Evolutionary conservation across 2,329 filamentous ascomycete genomes (phyloP), one percentile per base, ranked within the genome.

Genomic region (Blastomyces percursus): DNA sequence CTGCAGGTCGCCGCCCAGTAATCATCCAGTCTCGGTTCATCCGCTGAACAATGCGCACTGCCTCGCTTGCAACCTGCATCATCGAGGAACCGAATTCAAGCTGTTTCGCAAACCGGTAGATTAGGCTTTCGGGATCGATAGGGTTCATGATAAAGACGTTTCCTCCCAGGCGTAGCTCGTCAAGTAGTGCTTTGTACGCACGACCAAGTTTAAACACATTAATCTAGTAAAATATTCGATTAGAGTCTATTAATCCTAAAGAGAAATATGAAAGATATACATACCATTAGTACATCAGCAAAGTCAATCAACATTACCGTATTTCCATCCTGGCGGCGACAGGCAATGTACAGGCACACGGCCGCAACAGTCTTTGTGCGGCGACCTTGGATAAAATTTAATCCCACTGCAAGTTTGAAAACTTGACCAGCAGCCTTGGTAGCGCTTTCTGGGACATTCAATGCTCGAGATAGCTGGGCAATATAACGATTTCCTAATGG

Each of bases 21-120:
- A 92, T 88, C 85, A 99, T 97, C 92, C 94, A 97, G 76, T 99
- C 94, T 61, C 90, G 83, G 67, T 90, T 92, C 94, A 99, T 97
- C 65, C 94, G 87, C 73, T 89, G 87, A 62, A 96, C 86, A 60
- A 99, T 88, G 61, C 89, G 86, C 62, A 92, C 86, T 7, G 94
- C 94, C 70, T 96, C 91, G 68, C 89, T 85, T 51, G 91, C 92
- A 16, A 99, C 91, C 68, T 89, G 88, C 72, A 89, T 87, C 19
- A 89, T 92, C 66, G 88, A 84, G 46, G 87, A 81, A 61, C 87
- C 90, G 70, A 99, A 99, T 72, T 99, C 93, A 60, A 99, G 87
- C 73, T 93, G 92, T 64, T 86, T 86, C 60, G 92, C 91, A 72
- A 96, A 97, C 64, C 93, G 88, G 75, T 89, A 88, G 69, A 99